Base-by-base conservation (phyloP, 169 alveolate genomes). In the Eimeria zaria region DNA sequence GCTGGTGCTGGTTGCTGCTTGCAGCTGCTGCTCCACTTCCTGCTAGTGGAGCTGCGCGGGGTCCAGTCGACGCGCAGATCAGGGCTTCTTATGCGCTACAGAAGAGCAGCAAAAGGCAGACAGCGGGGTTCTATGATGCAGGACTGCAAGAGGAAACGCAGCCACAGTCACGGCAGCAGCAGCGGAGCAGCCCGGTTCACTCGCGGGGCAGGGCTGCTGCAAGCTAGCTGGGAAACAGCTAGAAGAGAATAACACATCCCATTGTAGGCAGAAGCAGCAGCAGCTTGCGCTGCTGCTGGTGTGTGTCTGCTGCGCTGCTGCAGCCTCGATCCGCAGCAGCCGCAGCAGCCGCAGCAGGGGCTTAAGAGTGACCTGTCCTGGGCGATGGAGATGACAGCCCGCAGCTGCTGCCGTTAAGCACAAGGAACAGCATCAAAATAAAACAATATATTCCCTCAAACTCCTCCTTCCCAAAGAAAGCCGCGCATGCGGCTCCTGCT, bases 311-410 rank as follows among this genome's bases (percentile, higher is more conserved):
- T 24, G 53, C 84, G 74, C 84, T 18, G 84, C 84, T 73, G 84
- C 84, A 39, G 84, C 84, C 33, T 73, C 84, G 84, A 73, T 73
- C 58, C 84, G 36, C 76, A 64, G 84, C 74, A 64, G 39, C 74
- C 22, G 39, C 74, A 64, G 74, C 74, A 64, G 74, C 84, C 33
- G 84, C 84, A 71, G 81, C 80, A 69, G 48, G 84, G 84, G 84
- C n/a, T 11, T 16, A 16, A 9, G 84, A 73, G 84, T 73, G 84
- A 73, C 84, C 84, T 41, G 84, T 73, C 84, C 55, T 36, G 33
- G 33, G 80, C 48, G 11, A 64, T 4, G 84, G 84, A 39, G 84
- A 39, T 36, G 84, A 36, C 53, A 5, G 33, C 84, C 39, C 8
- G 84, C 55, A 18, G 84, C 84, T 73, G 84, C 30, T 39, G 53